Evolutionary conservation across 2,329 filamentous ascomycete species (phyloP), one percentile per base, ranked within the genome.

Genomic region (Fusarium camptoceras): DNA sequence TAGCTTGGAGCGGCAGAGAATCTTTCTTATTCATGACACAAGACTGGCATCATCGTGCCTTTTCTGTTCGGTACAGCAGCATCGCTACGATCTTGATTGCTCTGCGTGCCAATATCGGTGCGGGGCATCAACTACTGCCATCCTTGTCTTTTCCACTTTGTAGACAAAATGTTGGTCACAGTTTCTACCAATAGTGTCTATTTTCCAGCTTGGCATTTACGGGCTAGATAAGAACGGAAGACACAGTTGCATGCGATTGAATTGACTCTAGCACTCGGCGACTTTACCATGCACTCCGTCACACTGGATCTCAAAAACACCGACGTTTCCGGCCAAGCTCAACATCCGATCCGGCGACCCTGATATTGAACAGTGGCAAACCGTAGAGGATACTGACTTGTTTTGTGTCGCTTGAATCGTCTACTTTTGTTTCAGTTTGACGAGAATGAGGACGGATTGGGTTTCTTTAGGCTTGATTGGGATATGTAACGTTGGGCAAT

Each of bases 311-410:
- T 42, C 56, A 27, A 46, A 31, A 48, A 37, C 55, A 60, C 73
- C 73, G 73, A 75, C 66, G 66, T 62, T 75, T 75, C 73, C 73
- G 73, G 73, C 57, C 69, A 71, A 66, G 37, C 49, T 46, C 42
- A 46, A 68, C 53, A 49, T 62, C 59, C 60, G 70, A 68, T 68
- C 64, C 60, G 55, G 64, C 12, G n/a, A 25, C 30, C 25, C 50
- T 42, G 37, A 24, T 41, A 53, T 24, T 43, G n/a, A 59, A 53
- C 54, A 59, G 55, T 39, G 27, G 27, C 30, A 64, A 46, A 56
- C 53, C 59, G 55, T 41, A 41, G 43, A 58, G 46, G 50, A 50
- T 49, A 27, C 28, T 22, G 39, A 22, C 28, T 24, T 24, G 37
- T 16, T 25, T 5, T 57, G 58, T 62, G 60, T 55, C 28, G 47